Conservation (phyloP, 768 basidiomycete species). For the Dentipellis sp. region DNA sequence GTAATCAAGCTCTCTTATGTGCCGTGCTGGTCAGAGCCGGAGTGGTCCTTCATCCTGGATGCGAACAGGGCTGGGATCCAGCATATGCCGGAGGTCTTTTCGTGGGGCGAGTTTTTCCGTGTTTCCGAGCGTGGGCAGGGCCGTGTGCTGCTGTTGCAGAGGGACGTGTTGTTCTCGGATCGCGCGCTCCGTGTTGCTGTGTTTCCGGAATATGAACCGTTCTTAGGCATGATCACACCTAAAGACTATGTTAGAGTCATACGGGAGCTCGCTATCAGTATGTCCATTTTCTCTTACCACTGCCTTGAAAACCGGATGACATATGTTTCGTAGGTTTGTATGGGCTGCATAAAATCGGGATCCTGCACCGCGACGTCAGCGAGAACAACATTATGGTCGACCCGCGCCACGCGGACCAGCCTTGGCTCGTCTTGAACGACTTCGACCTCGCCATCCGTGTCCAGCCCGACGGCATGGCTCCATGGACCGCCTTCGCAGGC, state of each 20-base stretch:
- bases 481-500: no score
- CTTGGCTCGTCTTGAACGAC: not conserved
- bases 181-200: no score
- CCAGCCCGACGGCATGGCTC: not conserved
- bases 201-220: no score
- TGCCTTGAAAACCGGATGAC: no score
- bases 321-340: not conserved
- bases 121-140: no score
- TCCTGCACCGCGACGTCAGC: not conserved
- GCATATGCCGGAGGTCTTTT: not conserved
- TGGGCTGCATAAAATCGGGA: not conserved
- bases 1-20: not conserved
- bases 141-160: no score
- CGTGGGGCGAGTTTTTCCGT: no score
- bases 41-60: not conserved
- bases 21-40: not conserved
- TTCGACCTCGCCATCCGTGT: not conserved
- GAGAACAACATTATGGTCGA: not conserved
- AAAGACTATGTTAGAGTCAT: no score
- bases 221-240: no score
- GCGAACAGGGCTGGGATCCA: not conserved
- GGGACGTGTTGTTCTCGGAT: no score
- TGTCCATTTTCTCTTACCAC: no score
- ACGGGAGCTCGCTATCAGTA: no score
- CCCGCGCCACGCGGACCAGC: not conserved